phyloP scores from a whole-genome alignment of 2,329 filamentous ascomycete species.

The Trichoderma semiorbis region DNA sequence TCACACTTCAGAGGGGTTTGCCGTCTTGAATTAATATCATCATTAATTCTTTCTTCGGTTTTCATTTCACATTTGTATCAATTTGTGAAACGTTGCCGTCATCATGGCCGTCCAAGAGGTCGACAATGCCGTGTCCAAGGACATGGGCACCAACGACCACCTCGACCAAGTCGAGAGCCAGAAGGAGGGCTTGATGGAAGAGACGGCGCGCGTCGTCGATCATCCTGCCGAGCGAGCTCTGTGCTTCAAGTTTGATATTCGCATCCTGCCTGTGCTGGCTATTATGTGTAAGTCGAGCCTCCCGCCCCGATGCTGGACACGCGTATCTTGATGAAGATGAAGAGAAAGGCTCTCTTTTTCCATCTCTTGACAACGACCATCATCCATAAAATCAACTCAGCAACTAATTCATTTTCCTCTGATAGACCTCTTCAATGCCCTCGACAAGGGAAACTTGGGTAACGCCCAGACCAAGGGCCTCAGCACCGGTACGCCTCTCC shows the following conservation, averaged over 20 bases:
- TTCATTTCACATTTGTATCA: neutral
- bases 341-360: neutral
- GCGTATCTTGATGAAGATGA: neutral
- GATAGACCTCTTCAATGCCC: conserved; percentile 45
- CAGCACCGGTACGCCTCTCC: conserved; percentile 29
- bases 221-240: conserved; percentile 48
- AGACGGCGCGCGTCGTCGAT: conserved; percentile 32
- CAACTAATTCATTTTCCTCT: neutral
- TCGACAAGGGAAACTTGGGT: conserved; percentile 43
- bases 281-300: conserved; percentile 43
- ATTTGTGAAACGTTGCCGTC: neutral
- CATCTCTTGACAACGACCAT: neutral
- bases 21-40: neutral
- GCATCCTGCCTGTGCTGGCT: conserved; percentile 51
- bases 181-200: conserved; percentile 19
- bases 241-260: conserved; percentile 53
- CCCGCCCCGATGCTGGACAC: neutral
- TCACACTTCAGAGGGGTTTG: neutral
- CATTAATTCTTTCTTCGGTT: neutral
- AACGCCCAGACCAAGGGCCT: conserved; percentile 56
- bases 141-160: conserved; percentile 7
- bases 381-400: neutral
- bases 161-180: conserved; percentile 19
- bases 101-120: conserved; percentile 13
- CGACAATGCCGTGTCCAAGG: conserved; percentile 12